Evolutionary conservation across 176 grass and related monocot species (phyloP).

Genomic region (barley (Hordeum vulgare)): MorexV3_pseudomolecules_assembly NC_058522.1:13248185-13248684

Average conservation of each 20-base stretch:
- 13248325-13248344: constrained; percentile 45
- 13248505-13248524: constrained; percentile 35
- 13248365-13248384: constrained; percentile 36
- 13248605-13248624: constrained; percentile 68
- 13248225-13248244: constrained; percentile 58
- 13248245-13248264: constrained; percentile 67
- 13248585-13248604: constrained; percentile 58
- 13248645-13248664: neutral
- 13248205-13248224: constrained; percentile 22
- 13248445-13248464: constrained; percentile 41
- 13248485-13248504: constrained; percentile 64
- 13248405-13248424: constrained; percentile 72
- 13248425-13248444: constrained; percentile 54
- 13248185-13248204: constrained; percentile 61
- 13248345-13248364: constrained; percentile 45
- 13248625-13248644: constrained; percentile 47
- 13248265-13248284: constrained; percentile 65
- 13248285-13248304: constrained; percentile 36
- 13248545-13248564: constrained; percentile 65
- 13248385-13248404: constrained; percentile 50
- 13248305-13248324: constrained; percentile 27
- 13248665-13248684: neutral
- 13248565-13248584: constrained; percentile 59
- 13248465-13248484: constrained; percentile 58
- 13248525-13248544: constrained; percentile 58